A percentile compares a stretch with the other conserved stretches of the same genome.
Evolutionary conservation across 306 rosid species (phyloP).

Genomic region (Lathyrus aphaca): DNA sequence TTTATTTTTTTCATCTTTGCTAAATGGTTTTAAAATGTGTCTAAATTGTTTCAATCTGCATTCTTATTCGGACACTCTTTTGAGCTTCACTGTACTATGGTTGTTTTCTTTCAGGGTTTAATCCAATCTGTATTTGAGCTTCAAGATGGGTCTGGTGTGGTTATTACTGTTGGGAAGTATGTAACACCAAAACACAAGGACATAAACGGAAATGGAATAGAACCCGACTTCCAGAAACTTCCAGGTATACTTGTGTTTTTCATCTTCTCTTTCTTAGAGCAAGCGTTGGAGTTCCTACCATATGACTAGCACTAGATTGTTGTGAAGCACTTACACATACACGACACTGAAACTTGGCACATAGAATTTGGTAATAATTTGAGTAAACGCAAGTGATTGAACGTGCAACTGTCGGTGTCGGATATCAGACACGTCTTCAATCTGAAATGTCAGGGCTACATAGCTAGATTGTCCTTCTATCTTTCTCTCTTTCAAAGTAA

Average conservation of each 20-base stretch:
- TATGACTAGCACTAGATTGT: background rate
- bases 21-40: conserved; percentile 29
- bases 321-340: background rate
- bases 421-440: background rate
- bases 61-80: background rate
- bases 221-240: conserved; percentile 80
- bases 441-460: background rate
- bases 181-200: conserved; percentile 89
- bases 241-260: conserved; percentile 59
- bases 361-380: background rate
- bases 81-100: conserved; percentile 12
- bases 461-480: background rate
- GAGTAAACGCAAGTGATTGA: background rate
- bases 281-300: background rate
- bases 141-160: conserved; percentile 92
- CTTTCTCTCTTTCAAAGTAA: conserved; percentile 8
- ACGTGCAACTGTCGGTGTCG: background rate
- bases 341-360: background rate
- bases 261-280: background rate
- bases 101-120: conserved; percentile 61
- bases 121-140: conserved; percentile 97
- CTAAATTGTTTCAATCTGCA: conserved; percentile 8
- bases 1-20: conserved; percentile 20
- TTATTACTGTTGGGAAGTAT: conserved; percentile 92
- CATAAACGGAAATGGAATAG: conserved; percentile 92